Percentiles rank a stretch among this genome's conserved stretches.
Evolutionary conservation across 192 early-diverging fungal genomes (phyloP).

Genomic region (Dispira simplex): DNA sequence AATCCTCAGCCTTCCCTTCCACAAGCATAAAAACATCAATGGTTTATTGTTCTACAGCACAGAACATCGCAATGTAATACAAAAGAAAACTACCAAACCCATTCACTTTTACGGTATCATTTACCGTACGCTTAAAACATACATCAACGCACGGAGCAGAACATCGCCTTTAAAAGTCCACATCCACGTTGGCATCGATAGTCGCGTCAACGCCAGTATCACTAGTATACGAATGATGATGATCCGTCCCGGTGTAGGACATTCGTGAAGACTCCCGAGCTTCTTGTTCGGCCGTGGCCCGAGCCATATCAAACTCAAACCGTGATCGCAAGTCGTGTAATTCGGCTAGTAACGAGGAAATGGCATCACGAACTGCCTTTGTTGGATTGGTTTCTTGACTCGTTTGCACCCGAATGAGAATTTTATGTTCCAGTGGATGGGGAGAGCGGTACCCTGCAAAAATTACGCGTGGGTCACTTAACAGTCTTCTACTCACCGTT

Average conservation of each 20-base stretch:
- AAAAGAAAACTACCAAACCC: too few species aligned
- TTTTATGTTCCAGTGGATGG: slow-evolving; percentile 88
- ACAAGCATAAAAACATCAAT: too few species aligned
- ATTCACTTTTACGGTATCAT: too few species aligned
- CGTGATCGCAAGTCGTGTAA: not conserved
- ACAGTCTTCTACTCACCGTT: slow-evolving; percentile 30
- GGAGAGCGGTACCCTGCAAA: slow-evolving; percentile 96
- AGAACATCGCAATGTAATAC: too few species aligned
- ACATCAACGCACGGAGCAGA: not conserved
- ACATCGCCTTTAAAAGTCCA: slow-evolving; percentile 1
- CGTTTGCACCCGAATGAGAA: slow-evolving; percentile 87
- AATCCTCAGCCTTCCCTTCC: too few species aligned
- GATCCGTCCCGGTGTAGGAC: not conserved
- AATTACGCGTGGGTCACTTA: slow-evolving; percentile 81
- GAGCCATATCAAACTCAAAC: slow-evolving; percentile 6
- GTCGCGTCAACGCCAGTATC: not conserved
- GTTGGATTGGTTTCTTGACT: slow-evolving; percentile 72
- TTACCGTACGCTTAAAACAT: too few species aligned
- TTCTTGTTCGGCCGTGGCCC: slow-evolving; percentile 5
- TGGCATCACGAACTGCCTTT: slow-evolving; percentile 10
- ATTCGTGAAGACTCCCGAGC: not conserved
- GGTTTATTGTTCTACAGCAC: too few species aligned
- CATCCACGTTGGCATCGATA: not conserved
- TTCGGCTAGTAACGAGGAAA: not conserved
- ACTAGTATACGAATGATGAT: too few species aligned